Conservation (phyloP, 306 rosid species). For the Herpetospermum pedunculosum region DNA sequence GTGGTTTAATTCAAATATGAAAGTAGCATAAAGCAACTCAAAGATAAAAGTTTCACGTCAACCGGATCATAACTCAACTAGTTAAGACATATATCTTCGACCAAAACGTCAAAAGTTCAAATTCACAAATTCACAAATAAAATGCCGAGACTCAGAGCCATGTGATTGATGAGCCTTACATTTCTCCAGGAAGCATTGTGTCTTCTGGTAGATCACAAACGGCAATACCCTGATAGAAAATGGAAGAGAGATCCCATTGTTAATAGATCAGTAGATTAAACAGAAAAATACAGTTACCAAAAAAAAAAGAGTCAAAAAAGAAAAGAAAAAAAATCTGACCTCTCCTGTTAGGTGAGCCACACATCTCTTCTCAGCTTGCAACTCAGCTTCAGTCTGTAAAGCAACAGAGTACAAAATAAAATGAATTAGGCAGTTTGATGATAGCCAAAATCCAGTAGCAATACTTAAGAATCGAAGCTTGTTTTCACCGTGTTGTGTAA, state of each 20-base stretch:
- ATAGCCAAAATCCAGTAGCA: not conserved
- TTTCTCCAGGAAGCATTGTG: slow-evolving; percentile 98
- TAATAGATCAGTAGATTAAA: not conserved
- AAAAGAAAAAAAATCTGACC: too few relatives aligned
- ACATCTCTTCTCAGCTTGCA: slow-evolving; percentile 90
- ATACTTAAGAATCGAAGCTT: not conserved
- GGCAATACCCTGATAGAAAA: slow-evolving; percentile 52
- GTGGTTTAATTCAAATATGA: not conserved
- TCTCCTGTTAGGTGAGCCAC: slow-evolving; percentile 94
- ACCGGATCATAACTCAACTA: too few relatives aligned
- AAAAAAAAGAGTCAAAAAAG: not conserved
- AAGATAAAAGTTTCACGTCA: too few relatives aligned
- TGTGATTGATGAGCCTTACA: slow-evolving; percentile 27
- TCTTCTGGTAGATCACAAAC: slow-evolving; percentile 90
- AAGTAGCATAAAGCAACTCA: not conserved
- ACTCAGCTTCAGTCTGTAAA: slow-evolving; percentile 86
- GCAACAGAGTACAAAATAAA: not conserved
- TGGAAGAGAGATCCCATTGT: not conserved
- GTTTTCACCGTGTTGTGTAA: not conserved
- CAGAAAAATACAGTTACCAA: not conserved
- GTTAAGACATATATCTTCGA: too few relatives aligned
- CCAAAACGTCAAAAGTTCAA: too few relatives aligned
- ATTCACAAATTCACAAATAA: too few relatives aligned
- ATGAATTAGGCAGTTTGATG: not conserved
- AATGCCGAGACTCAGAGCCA: not conserved